Conservation (phyloP, 129 eudicot species). For the Flaveria bidentis region DNA sequence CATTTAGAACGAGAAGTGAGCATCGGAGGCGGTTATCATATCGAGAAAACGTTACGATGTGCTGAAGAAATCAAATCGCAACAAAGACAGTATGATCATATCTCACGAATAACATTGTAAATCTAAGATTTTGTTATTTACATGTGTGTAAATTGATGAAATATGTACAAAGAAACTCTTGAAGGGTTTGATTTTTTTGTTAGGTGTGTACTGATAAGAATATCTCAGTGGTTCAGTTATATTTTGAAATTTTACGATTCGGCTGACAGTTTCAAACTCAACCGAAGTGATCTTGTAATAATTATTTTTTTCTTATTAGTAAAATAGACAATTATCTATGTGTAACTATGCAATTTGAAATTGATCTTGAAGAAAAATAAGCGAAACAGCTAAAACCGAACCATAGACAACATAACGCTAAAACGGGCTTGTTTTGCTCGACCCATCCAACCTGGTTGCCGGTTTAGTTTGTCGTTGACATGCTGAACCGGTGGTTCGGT, state of each 20-base stretch:
- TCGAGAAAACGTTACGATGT: constrained; percentile 79
- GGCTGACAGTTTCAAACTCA: too few species aligned
- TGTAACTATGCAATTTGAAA: too few species aligned
- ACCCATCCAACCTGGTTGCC: too few species aligned
- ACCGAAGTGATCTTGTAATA: too few species aligned
- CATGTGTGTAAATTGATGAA: constrained; percentile 22
- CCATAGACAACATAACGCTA: too few species aligned
- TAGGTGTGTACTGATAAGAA: neutral
- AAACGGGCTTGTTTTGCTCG: neutral
- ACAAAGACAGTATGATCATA: constrained; percentile 49
- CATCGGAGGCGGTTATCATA: constrained; percentile 93
- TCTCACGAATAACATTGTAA: constrained; percentile 55
- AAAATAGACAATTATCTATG: neutral
- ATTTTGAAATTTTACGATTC: neutral
- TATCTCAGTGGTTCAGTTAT: neutral
- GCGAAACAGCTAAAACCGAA: neutral
- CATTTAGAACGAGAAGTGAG: constrained; percentile 97
- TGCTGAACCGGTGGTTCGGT: too few species aligned
- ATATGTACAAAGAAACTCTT: constrained; percentile 24
- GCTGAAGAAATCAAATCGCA: constrained; percentile 82
- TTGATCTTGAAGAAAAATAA: neutral
- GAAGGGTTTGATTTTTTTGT: neutral
- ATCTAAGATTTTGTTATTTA: neutral
- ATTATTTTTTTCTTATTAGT: neutral
- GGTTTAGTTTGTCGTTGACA: too few species aligned